Conservation (phyloP, 2,329 filamentous ascomycete species). For the Mycosphaerella arachidis region DNA sequence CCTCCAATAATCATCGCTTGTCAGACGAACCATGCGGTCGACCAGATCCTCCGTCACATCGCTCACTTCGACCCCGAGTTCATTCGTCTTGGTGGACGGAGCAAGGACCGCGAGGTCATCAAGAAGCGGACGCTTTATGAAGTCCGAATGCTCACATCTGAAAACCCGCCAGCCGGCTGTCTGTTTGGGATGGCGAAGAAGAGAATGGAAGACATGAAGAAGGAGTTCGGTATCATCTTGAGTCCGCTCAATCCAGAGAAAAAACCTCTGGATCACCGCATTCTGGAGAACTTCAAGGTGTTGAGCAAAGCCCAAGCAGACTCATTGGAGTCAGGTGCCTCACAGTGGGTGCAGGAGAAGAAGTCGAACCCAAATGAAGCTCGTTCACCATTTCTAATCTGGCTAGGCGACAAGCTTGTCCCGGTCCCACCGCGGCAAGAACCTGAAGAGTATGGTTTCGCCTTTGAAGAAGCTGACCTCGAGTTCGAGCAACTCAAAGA, state of each 20-base stretch:
- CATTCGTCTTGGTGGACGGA: slow-evolving; percentile 64
- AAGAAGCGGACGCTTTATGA: slow-evolving; percentile 63
- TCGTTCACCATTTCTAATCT: slow-evolving; percentile 45
- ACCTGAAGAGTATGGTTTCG: slow-evolving; percentile 49
- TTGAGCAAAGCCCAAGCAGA: slow-evolving; percentile 61
- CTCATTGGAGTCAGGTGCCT: slow-evolving; percentile 53
- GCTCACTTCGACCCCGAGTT: slow-evolving; percentile 59
- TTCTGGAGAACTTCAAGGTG: slow-evolving; percentile 53
- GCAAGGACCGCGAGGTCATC: slow-evolving; percentile 59
- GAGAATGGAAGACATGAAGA: slow-evolving; percentile 42
- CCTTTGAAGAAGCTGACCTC: slow-evolving; percentile 57
- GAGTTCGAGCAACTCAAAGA: slow-evolving; percentile 59
- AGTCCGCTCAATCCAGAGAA: slow-evolving; percentile 39
- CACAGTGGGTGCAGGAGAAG: slow-evolving; percentile 32
- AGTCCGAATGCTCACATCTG: slow-evolving; percentile 43
- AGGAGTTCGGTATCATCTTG: slow-evolving; percentile 41
- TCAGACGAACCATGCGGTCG: slow-evolving; percentile 86
- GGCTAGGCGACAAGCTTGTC: slow-evolving; percentile 53
- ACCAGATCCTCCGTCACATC: slow-evolving; percentile 69
- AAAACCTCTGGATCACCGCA: slow-evolving; percentile 49
- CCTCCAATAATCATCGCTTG: slow-evolving; percentile 74
- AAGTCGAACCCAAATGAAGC: slow-evolving; percentile 20
- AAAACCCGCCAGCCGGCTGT: slow-evolving; percentile 38
- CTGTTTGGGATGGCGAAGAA: slow-evolving; percentile 37
- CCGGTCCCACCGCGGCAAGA: slow-evolving; percentile 43